These are phyloP conservation scores for Beverwykella pulmonaria DNA, from an alignment of 495 filamentous ascomycete species.

Conservation along the genomic window DNA sequence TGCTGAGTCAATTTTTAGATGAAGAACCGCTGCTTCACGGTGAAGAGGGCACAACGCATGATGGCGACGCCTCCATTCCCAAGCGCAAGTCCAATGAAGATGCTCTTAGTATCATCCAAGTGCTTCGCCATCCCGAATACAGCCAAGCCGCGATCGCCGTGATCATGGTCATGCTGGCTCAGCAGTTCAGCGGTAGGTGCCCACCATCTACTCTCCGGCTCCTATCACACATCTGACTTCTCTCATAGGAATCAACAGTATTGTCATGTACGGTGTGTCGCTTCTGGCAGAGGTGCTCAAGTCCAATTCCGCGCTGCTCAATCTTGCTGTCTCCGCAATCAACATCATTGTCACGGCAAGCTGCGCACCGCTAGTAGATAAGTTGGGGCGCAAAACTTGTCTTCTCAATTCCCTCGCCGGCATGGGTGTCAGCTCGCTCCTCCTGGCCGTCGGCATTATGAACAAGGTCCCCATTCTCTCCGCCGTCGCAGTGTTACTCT, in stretches of 20 bases:
- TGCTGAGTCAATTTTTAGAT: constrained; percentile 25
- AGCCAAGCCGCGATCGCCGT: constrained; percentile 82
- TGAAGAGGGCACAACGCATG: constrained; percentile 33
- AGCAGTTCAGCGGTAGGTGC: constrained; percentile 66
- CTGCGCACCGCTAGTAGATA: constrained; percentile 82
- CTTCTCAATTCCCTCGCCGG: constrained; percentile 78
- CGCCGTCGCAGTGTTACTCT: constrained; percentile 76
- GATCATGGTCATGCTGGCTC: constrained; percentile 85
- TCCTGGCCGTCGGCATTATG: constrained; percentile 75
- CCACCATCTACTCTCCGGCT: background rate
- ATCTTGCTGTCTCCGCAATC: constrained; percentile 80
- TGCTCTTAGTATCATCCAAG: constrained; percentile 66
- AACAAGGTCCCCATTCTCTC: constrained; percentile 70
- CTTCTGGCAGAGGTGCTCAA: constrained; percentile 77
- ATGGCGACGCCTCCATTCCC: constrained; percentile 12
- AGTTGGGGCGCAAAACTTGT: constrained; percentile 80
- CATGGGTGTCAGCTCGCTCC: constrained; percentile 74
- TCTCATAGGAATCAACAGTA: constrained; percentile 80
- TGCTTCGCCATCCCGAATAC: constrained; percentile 64
- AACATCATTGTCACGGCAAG: constrained; percentile 81
- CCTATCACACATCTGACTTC: background rate
- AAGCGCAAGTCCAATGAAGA: constrained; percentile 47
- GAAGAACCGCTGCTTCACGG: constrained; percentile 46
- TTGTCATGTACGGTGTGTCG: constrained; percentile 97
- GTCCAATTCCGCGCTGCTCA: constrained; percentile 73